These are phyloP conservation scores for Debaryomyces castellii DNA, from an alignment of 805 yeast genomes.

Conservation along the genomic window DNA sequence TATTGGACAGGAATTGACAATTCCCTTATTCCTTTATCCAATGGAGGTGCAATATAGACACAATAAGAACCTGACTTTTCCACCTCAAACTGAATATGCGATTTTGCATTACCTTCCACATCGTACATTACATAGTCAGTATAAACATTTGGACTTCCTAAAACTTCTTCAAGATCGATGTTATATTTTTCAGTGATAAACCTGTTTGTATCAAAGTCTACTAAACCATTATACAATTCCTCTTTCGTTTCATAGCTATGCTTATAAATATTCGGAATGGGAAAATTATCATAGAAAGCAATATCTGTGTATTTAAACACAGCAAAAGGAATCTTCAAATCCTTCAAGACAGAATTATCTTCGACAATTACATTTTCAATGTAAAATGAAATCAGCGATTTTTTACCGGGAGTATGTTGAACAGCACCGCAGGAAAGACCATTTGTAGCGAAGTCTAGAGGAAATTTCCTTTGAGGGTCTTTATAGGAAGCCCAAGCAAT, in stretches of 20 bases:
- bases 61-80: slow-evolving; percentile 28
- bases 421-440: slow-evolving; percentile 7
- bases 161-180: background rate
- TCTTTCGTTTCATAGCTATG: slow-evolving; percentile 4
- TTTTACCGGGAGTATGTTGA: slow-evolving; percentile 2
- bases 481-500: background rate
- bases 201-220: slow-evolving; percentile 12
- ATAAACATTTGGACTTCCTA: background rate
- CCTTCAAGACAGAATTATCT: background rate
- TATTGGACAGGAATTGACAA: slow-evolving; percentile 16
- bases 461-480: background rate
- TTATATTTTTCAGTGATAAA: slow-evolving; percentile 5
- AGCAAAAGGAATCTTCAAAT: background rate
- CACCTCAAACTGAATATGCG: slow-evolving; percentile 5
- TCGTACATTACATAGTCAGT: background rate
- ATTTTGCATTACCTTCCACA: too few relatives aligned
- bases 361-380: background rate
- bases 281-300: too few relatives aligned
- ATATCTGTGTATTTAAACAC: too few relatives aligned
- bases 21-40: slow-evolving; percentile 8
- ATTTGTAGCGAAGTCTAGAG: background rate
- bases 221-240: slow-evolving; percentile 8
- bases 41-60: slow-evolving; percentile 27
- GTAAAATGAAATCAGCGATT: background rate
- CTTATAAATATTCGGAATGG: too few relatives aligned